Conservation (phyloP, 2,329 filamentous ascomycete species). For the Malbranchea cinnamomea region DNA sequence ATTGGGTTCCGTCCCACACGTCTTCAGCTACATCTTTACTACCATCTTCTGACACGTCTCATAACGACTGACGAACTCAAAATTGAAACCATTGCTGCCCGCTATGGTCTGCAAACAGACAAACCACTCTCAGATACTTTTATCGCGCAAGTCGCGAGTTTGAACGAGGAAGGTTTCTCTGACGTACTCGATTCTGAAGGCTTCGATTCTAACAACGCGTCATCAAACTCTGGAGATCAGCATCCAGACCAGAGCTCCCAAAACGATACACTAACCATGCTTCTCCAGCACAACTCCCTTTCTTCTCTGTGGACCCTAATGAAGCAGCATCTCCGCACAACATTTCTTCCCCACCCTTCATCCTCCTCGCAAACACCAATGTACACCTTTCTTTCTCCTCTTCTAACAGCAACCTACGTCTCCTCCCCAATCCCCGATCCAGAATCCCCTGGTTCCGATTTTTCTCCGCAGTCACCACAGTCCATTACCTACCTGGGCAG, state of each 20-base stretch:
- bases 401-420: constrained; percentile 30
- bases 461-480: constrained; percentile 1
- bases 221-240: constrained; percentile 20
- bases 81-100: constrained; percentile 50
- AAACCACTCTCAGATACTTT: constrained; percentile 64
- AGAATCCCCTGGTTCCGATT: constrained; percentile 4
- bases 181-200: constrained; percentile 21
- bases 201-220: constrained; percentile 13
- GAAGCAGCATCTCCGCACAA: constrained; percentile 42
- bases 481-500: constrained; percentile 32
- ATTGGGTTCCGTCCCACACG: constrained; percentile 57
- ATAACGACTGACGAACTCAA: constrained; percentile 52
- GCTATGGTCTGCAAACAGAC: constrained; percentile 54
- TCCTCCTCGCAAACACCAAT: constrained; percentile 9
- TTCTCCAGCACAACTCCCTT: constrained; percentile 45
- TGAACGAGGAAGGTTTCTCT: constrained; percentile 55
- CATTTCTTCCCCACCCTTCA: constrained; percentile 25
- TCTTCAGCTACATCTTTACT: constrained; percentile 83
- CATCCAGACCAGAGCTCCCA: too few relatives aligned
- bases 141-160: constrained; percentile 53
- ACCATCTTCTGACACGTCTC: constrained; percentile 64
- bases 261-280: constrained; percentile 36
- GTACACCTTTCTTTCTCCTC: constrained; percentile 26
- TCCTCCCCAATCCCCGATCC: constrained; percentile 19
- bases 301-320: constrained; percentile 46